phyloP scores from a whole-genome alignment of 179 eudicot genomes.

The Camellia oleifera region DNA sequence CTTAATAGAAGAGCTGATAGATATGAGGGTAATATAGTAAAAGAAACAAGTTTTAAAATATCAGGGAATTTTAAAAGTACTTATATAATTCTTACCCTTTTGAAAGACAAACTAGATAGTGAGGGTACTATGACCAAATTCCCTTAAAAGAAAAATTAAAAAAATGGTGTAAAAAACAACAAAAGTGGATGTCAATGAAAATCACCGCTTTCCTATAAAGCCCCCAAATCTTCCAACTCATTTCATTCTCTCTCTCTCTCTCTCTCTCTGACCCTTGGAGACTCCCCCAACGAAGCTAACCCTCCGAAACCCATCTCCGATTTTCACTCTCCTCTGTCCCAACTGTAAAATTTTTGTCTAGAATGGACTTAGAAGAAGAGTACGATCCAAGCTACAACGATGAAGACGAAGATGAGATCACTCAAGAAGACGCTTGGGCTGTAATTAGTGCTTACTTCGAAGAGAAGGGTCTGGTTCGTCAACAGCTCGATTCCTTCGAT shows the following conservation, averaged over 20 bases:
- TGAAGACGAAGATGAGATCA: slow-evolving; percentile 71
- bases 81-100: too few relatives aligned
- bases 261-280: background rate
- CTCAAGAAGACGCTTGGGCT: slow-evolving; percentile 97
- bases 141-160: too few relatives aligned
- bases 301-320: background rate
- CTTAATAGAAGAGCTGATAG: too few relatives aligned
- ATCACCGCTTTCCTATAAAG: background rate
- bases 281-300: background rate
- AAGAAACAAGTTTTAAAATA: too few relatives aligned
- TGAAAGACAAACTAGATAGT: too few relatives aligned
- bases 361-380: slow-evolving; percentile 45
- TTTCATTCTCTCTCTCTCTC: background rate
- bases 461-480: slow-evolving; percentile 88
- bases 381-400: slow-evolving; percentile 41
- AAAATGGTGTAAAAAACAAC: too few relatives aligned
- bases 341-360: background rate
- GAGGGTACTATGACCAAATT: too few relatives aligned
- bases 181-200: too few relatives aligned
- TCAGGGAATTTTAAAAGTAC: too few relatives aligned
- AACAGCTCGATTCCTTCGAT: slow-evolving; percentile 90
- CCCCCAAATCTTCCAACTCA: background rate
- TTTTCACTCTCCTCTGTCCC: background rate
- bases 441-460: slow-evolving; percentile 92
- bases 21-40: too few relatives aligned